Base-by-base conservation (phyloP, 768 basidiomycete genomes). In the Botryobasidium botryosum region DNA sequence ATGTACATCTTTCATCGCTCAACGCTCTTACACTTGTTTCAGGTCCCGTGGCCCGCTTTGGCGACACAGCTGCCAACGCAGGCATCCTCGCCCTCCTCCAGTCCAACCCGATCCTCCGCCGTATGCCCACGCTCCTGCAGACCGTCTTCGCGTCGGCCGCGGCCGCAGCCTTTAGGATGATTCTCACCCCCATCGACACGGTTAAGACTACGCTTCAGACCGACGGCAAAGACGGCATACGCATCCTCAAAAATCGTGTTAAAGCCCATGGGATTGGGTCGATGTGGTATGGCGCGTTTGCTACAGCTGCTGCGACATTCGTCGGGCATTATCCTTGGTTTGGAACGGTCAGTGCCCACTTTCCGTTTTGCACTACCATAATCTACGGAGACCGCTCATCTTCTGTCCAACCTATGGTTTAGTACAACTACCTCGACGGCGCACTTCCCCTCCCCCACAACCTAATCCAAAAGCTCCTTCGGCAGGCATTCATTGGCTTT, bases 201-300 rank as follows among this genome's bases (percentile, higher is more conserved):
- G 55, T 94, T 51, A 94, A 96, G 70, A 97, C 92, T 3, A 96
- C 88, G 1, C 64, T 96, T 62, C 92, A 97, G 62, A 83, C 92
- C 0, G 79, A 91, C 55, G 91, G 91, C 10, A 72, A 68, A 50
- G 59, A 63, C 1, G 91, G 84, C 0, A 63, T 79, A 44, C 55
- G 58, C 26, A 71, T 96, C 40, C 64, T 96, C 29, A 69, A 64
- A 46, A 64, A 68, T 2, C 68, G 91, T 52, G 75, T 86, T 52
- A 76, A 70, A 56, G 69, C 60, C 49, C 79, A 86, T 52, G 90
- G 90, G 7, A 59, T 92, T 15, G 70, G 70, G 25, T 71, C 78
- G 13, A 57, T 94, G 20, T 94, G 85, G 84, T 91, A 84, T 51
- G 90, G 90, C 12, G 88, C 90, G 0, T 48, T 88, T 23, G 92